Evolutionary conservation across 2,329 filamentous ascomycete species (phyloP), one percentile per base, ranked within the genome.

Genomic region (Talaromyces albobiverticillius): DNA sequence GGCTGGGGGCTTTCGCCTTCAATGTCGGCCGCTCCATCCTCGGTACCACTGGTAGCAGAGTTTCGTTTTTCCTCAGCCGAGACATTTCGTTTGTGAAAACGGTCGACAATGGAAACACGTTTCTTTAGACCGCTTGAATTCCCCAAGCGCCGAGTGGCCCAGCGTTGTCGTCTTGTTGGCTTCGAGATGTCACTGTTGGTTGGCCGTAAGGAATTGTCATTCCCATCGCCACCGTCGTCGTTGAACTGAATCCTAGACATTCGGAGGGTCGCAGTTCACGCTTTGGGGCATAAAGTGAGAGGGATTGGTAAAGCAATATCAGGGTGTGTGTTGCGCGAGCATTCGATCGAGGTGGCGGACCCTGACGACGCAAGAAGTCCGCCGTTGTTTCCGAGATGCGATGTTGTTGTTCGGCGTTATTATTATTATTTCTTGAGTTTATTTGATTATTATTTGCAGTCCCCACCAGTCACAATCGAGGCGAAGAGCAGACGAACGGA

Each of bases 131-230:
- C 90, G 68, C 86, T 89, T 67, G 85, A 82, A 64, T 89, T 84
- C 13, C 86, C 85, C 71, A 89, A 83, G 70, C 90, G 89, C 66
- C 92, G 89, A n/a, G 94, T 97, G 16, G 94, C 93, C 94, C 94
- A 97, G 84, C 94, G 82, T 71, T 94, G 86, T 67, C 92, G 82
- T 69, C 93, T 90, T 20, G 86, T 87, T 8, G 82, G 80, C 59
- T 80, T 82, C 41, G 82, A 81, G 56, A 80, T 74, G 62, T 83
- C 78, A 61, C 73, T 80, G 51, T 46, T 58, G 26, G 62, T n/a
- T 8, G 52, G 52, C 14, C 23, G 52, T 18, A 50, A 59, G 18
- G 67, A 64, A 51, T 59, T 61, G 45, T 60, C 60, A 52, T 64
- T 62, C 32, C 68, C 67, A 38, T 61, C 58, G 43, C 57, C 61